These are phyloP conservation scores for Chrysochromulina parva DNA, from an alignment of 78 protist genomes.

Conservation along the genomic window DNA sequence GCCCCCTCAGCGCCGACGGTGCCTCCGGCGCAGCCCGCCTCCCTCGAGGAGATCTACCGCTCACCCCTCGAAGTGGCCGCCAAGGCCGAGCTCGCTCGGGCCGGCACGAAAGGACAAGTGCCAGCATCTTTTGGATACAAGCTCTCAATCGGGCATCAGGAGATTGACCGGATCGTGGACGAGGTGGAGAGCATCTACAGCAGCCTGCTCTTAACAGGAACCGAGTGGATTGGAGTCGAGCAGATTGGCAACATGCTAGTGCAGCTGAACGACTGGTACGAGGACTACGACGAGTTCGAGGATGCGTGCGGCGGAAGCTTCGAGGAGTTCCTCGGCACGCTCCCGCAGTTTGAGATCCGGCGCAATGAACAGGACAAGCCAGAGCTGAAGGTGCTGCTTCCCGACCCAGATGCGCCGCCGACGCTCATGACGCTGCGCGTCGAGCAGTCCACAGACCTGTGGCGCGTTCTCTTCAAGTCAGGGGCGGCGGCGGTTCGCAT, in stretches of 20 bases:
- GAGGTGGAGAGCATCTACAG: not conserved
- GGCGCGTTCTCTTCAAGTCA: not conserved
- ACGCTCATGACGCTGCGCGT: not conserved
- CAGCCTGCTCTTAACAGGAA: not conserved
- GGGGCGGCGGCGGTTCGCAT: not conserved
- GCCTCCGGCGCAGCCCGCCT: too few species aligned
- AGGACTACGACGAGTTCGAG: slow-evolving; percentile 12
- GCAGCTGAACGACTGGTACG: not conserved
- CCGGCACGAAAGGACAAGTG: too few species aligned
- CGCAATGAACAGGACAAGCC: not conserved
- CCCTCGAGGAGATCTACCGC: too few species aligned
- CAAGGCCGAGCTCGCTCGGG: too few species aligned
- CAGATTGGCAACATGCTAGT: not conserved
- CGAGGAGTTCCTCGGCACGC: not conserved
- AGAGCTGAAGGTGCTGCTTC: not conserved
- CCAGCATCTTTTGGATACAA: too few species aligned
- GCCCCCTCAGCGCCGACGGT: too few species aligned
- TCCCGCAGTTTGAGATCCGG: not conserved
- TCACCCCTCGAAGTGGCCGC: too few species aligned
- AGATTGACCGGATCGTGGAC: not conserved
- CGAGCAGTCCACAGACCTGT: not conserved
- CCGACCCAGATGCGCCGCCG: not conserved
- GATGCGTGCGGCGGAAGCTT: not conserved
- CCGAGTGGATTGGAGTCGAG: not conserved
- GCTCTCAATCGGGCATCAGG: not conserved